Conservation (phyloP, 805 yeast genomes). For the Teunomyces atbi region DNA sequence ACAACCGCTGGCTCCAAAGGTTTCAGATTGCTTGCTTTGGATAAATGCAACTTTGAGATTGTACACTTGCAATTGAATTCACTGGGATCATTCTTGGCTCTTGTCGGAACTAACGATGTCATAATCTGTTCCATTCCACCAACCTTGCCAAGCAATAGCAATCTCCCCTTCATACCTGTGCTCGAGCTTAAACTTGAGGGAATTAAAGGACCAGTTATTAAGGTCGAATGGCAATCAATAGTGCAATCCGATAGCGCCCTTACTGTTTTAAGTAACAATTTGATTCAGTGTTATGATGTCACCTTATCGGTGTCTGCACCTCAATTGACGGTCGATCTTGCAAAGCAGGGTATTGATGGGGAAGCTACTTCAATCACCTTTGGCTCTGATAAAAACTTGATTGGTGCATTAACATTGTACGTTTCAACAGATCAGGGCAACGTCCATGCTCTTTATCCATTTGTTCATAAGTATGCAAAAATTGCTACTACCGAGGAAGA, state of each 20-base stretch:
- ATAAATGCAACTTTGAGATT: conserved; percentile 26
- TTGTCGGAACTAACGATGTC: conserved; percentile 30
- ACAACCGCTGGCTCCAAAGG: conserved; percentile 17
- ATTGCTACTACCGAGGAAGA: conserved; percentile 16
- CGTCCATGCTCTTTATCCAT: conserved; percentile 30
- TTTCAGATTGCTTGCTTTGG: conserved; percentile 20
- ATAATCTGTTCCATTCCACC: conserved; percentile 32
- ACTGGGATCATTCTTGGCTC: conserved; percentile 43
- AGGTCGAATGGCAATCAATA: conserved; percentile 27
- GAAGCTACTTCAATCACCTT: conserved; percentile 25
- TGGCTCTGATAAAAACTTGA: conserved; percentile 23
- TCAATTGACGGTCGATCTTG: conserved; percentile 18
- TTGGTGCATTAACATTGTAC: conserved; percentile 31
- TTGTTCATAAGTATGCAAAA: conserved; percentile 13
- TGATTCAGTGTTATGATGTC: conserved; percentile 20
- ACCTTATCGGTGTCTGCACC: conserved; percentile 18
- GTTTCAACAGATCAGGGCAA: conserved; percentile 19
- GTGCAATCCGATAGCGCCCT: conserved; percentile 20
- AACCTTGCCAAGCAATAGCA: background rate
- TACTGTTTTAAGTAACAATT: conserved; percentile 22
- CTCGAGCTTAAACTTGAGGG: conserved; percentile 12
- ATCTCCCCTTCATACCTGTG: conserved; percentile 3
- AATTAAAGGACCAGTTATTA: conserved; percentile 15
- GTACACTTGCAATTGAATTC: conserved; percentile 35
- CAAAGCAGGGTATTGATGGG: conserved; percentile 11